Percentiles rank a stretch among this genome's conserved stretches.
Conservation (phyloP, 257 asterid genomes). For the Avicennia marina region DNA sequence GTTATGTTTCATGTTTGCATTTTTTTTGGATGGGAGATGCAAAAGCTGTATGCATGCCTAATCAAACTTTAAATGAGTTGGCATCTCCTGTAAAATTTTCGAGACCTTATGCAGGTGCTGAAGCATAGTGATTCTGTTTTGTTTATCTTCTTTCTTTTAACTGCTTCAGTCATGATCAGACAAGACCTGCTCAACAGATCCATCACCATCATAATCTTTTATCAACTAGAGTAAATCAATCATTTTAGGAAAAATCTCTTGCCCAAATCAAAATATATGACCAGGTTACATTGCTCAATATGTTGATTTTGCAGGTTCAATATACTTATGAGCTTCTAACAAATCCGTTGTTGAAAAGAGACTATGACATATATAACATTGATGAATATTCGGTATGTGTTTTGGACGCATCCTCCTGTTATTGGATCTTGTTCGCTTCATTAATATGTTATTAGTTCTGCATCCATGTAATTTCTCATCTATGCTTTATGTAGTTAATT, state of each 20-base stretch:
- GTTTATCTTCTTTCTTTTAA: neutral
- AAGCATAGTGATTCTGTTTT: neutral
- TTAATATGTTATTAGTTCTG: neutral
- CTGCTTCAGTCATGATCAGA: neutral
- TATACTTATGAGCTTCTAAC: constrained; percentile 92
- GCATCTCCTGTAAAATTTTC: neutral
- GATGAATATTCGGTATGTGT: constrained; percentile 73
- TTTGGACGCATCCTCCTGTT: constrained; percentile 15
- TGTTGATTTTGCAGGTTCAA: constrained; percentile 60
- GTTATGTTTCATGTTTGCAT: neutral
- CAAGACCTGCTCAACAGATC: neutral
- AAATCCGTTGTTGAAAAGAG: constrained; percentile 83
- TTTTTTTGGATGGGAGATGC: neutral
- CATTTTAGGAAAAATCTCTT: constrained; percentile 9
- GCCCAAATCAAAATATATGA: constrained; percentile 11
- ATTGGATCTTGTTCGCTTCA: constrained; percentile 2
- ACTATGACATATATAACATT: constrained; percentile 69
- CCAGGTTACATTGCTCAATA: neutral
- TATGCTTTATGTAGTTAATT: neutral
- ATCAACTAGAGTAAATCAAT: constrained; percentile 5
- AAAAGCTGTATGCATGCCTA: neutral
- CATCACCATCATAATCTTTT: constrained; percentile 6
- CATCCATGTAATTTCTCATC: constrained; percentile 3
- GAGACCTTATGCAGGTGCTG: neutral
- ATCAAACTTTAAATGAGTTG: neutral